phyloP scores from a whole-genome alignment of 805 yeast species.

The Kluyveromyces starmeri region DNA sequence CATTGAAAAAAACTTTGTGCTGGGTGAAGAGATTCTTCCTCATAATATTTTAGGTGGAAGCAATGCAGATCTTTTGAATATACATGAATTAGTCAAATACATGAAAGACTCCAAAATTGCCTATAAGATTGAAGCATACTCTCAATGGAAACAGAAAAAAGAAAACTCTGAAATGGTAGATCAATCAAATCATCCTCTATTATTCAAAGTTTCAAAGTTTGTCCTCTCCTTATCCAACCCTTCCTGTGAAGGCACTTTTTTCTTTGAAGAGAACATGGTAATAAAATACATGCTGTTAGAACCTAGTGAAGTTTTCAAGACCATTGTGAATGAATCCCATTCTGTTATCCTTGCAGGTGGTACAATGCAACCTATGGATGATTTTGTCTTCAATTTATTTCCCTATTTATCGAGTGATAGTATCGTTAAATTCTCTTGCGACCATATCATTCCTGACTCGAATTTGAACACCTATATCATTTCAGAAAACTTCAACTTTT shows the following conservation, averaged over 20 bases:
- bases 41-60: conserved; percentile 47
- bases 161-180: conserved; percentile 5
- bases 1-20: conserved; percentile 30
- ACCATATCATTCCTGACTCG: conserved; percentile 69
- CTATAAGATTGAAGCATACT: conserved; percentile 69
- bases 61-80: conserved; percentile 62
- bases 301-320: conserved; percentile 62
- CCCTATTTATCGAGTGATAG: conserved; percentile 41
- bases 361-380: conserved; percentile 85
- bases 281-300: conserved; percentile 70
- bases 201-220: conserved; percentile 60
- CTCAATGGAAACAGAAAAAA: conserved; percentile 17
- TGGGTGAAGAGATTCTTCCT: conserved; percentile 46
- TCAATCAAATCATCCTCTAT: conserved; percentile 46
- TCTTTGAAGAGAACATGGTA: conserved; percentile 37
- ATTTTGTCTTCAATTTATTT: conserved; percentile 55
- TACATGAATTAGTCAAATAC: conserved; percentile 57
- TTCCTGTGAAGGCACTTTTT: conserved; percentile 68
- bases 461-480: conserved; percentile 58
- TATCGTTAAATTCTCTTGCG: conserved; percentile 58
- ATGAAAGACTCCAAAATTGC: conserved; percentile 66
- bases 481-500: conserved; percentile 46
- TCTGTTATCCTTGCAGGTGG: conserved; percentile 88
- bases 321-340: conserved; percentile 52
- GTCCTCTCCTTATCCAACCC: conserved; percentile 62